A percentile compares a stretch with the other conserved stretches of the same genome.
Conservation (phyloP, 192 early-diverging fungal genomes). For the Mortierella alpina region DNA sequence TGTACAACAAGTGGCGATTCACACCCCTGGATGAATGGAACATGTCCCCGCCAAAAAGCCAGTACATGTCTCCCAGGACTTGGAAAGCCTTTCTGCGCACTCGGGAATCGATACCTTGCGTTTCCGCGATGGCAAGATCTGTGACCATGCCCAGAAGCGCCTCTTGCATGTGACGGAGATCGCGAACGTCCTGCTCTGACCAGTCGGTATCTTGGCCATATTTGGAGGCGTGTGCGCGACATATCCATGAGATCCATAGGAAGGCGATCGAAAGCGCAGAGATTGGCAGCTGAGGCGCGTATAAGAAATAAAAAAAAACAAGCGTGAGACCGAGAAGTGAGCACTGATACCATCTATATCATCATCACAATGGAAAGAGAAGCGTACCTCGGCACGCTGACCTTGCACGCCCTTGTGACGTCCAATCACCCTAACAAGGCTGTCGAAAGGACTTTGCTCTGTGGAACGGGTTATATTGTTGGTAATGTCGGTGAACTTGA, state of each 20-base stretch:
- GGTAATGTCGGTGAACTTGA: conserved; percentile 46
- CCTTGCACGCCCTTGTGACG: conserved; percentile 13
- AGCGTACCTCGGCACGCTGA: conserved; percentile 28
- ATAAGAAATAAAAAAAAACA: not conserved
- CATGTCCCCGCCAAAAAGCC: conserved; percentile 62
- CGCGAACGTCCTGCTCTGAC: conserved; percentile 27
- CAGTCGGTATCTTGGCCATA: conserved; percentile 40
- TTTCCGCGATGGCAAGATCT: conserved; percentile 10
- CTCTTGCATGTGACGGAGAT: conserved; percentile 21
- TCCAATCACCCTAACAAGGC: conserved; percentile 22
- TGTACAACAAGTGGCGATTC: conserved; percentile 33
- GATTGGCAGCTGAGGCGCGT: conserved; percentile 16
- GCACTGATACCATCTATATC: not conserved
- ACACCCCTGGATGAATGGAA: conserved; percentile 38
- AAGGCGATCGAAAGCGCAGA: conserved; percentile 45
- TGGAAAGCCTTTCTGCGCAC: conserved; percentile 55
- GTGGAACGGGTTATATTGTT: conserved; percentile 6
- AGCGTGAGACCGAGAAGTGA: too few relatives aligned
- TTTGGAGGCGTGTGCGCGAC: conserved; percentile 23
- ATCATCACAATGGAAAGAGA: not conserved
- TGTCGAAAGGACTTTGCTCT: conserved; percentile 27
- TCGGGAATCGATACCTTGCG: conserved; percentile 11
- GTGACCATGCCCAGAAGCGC: conserved; percentile 16
- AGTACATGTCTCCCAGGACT: conserved; percentile 59
- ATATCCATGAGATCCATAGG: conserved; percentile 52